Evolutionary conservation across 1,139 yeast genomes (phyloP), one percentile per base, ranked within the genome.

Genomic region (Pichia terricola): DNA sequence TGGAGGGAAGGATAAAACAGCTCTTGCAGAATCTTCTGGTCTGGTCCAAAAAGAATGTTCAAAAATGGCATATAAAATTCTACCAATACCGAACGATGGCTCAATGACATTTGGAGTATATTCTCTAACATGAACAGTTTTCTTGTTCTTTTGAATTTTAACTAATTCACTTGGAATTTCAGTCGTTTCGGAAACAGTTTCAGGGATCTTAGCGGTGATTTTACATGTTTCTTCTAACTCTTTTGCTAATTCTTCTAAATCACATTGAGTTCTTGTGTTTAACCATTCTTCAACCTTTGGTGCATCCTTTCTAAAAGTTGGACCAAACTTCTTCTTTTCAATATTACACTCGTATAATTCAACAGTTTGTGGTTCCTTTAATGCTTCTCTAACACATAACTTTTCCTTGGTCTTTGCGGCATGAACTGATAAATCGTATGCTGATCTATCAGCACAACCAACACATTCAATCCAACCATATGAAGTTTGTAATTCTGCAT

Each of bases 381-480:
- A 75, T 45, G 86, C 75, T 70, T 94, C 85, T 73, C 97, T 85
- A 41, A 91, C 98, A 48, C 88, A 89, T 60, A 94, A 73, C 67
- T 87, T 88, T 68, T 87, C 96, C 66, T 88, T 88, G 49, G 98
- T 94, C 67, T 87, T 83, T 47, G 94, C 94, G 41, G 97, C 69
- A 63, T 94, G 99, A 47, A 94, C 98, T 43, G 91, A 77, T 66
- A 94, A 78, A 69, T 94, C 99, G 64, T 88, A 94, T 39, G 99
- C 99, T 41, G 96, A 86, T 72, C 99, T 81, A 68, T 94, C 99
- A 51, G 99, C 99, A 72, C 98, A 91, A 56, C 99, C 99, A 61
- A 91, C 97, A 79, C 98, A 91, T 70, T 94, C 99, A 58, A 94
- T 84, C 99, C 99, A 94, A 56, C 99, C 97, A 62, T 86, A 94